Evolutionary conservation across 2,329 filamentous ascomycete genomes (phyloP).

Genomic region (Madurella fahalii): DNA sequence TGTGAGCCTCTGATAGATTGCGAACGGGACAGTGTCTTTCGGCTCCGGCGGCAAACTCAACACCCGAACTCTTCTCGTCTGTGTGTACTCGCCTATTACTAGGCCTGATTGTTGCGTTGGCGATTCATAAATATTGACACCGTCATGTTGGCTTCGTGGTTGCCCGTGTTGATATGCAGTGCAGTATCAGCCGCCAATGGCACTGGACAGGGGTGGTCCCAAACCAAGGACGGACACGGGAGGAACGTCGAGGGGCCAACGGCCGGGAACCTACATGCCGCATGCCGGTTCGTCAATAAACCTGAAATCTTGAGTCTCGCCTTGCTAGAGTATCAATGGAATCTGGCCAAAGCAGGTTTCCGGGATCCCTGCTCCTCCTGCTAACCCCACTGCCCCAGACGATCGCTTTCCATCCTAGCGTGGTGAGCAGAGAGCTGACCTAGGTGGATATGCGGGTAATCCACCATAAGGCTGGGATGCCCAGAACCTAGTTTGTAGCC

Average conservation of each 20-base stretch:
- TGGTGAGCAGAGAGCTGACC: no score
- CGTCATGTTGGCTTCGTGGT: no score
- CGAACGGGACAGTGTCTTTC: no score
- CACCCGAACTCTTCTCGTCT: neutral
- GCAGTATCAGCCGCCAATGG: neutral
- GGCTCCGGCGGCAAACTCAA: neutral
- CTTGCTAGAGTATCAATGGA: neutral
- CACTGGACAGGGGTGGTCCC: neutral
- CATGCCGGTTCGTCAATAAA: neutral
- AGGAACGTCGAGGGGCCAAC: neutral
- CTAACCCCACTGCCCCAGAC: no score
- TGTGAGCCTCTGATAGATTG: no score
- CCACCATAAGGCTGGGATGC: no score
- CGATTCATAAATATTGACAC: neutral
- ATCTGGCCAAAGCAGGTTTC: conserved; percentile 4
- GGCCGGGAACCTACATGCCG: conserved; percentile 1
- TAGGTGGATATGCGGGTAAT: no score
- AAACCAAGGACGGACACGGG: no score
- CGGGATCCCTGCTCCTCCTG: neutral
- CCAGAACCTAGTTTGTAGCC: no score
- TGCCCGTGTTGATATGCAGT: no score
- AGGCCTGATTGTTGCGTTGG: neutral
- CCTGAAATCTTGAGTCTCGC: neutral
- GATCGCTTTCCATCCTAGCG: no score
- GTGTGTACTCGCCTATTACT: neutral